phyloP scores from a whole-genome alignment of 1,139 yeast species.

The Yamadazyma siamensis region DNA sequence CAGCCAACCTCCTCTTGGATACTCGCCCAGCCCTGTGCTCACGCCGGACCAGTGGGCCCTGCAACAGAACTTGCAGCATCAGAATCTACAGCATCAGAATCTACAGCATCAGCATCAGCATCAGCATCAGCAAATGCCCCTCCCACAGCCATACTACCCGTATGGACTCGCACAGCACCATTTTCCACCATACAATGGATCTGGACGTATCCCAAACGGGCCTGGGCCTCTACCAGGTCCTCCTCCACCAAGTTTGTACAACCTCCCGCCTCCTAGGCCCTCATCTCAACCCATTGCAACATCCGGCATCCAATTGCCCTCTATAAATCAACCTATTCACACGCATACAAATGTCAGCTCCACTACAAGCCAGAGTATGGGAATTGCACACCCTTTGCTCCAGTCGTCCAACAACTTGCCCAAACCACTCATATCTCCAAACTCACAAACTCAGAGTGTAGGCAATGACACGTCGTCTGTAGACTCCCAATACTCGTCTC shows the following conservation, averaged over 20 bases:
- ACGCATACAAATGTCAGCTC: no score
- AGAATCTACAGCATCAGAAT: no score
- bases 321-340: slow-evolving; percentile 5
- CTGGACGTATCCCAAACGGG: slow-evolving; percentile 42
- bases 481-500: slow-evolving; percentile 2
- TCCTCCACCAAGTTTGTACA: slow-evolving; percentile 25
- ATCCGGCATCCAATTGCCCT: slow-evolving; percentile 6
- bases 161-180: slow-evolving; percentile 16
- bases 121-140: no score
- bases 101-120: no score
- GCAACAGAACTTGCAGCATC: no score
- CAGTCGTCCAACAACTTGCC: slow-evolving; percentile 1
- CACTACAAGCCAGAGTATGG: no score
- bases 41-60: no score
- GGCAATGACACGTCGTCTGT: slow-evolving; percentile 1
- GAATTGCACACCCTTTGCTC: neutral
- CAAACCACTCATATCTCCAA: slow-evolving; percentile 4
- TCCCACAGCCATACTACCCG: slow-evolving; percentile 4
- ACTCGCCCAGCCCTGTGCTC: no score
- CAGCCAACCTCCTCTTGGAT: no score
- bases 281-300: slow-evolving; percentile 6
- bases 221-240: slow-evolving; percentile 49
- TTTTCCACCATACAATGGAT: slow-evolving; percentile 37
- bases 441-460: slow-evolving; percentile 3
- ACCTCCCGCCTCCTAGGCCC: slow-evolving; percentile 6